Percentiles rank a stretch among this genome's conserved stretches.
Evolutionary conservation across 176 grass and related monocot species (phyloP).

Genomic region (Saccharum spontaneum): DNA sequence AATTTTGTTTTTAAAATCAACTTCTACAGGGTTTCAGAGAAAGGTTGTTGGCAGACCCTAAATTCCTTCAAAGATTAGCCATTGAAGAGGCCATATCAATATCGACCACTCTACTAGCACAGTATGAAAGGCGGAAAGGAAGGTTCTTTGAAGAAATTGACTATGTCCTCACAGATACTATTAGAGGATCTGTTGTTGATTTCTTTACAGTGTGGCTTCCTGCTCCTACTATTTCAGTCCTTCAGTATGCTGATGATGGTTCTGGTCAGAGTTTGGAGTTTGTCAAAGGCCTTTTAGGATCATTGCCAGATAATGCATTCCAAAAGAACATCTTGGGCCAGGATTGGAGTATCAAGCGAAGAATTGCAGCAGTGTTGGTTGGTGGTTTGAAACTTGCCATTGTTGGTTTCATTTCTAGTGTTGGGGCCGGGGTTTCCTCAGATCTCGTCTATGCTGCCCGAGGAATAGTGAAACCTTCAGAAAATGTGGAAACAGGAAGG

Average conservation of each 20-base stretch:
- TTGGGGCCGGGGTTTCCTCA: slow-evolving; percentile 85
- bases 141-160: slow-evolving; percentile 96
- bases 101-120: slow-evolving; percentile 86
- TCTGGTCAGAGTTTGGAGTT: slow-evolving; percentile 71
- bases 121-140: slow-evolving; percentile 88
- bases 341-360: slow-evolving; percentile 78
- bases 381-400: slow-evolving; percentile 90
- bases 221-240: slow-evolving; percentile 92
- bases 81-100: slow-evolving; percentile 97
- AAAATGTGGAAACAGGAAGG: slow-evolving; percentile 40
- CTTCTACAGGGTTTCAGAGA: slow-evolving; percentile 87
- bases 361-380: slow-evolving; percentile 74
- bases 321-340: slow-evolving; percentile 79
- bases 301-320: slow-evolving; percentile 96
- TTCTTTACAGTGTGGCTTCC: slow-evolving; percentile 99
- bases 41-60: slow-evolving; percentile 93
- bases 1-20: slow-evolving; percentile 9
- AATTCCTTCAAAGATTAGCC: slow-evolving; percentile 89
- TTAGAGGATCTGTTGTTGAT: slow-evolving; percentile 93
- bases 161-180: slow-evolving; percentile 93
- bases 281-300: slow-evolving; percentile 69
- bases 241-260: slow-evolving; percentile 76
- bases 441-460: slow-evolving; percentile 71
- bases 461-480: slow-evolving; percentile 57
- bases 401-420: slow-evolving; percentile 85